Percentiles rank a stretch among this genome's conserved stretches.
Evolutionary conservation across 1,139 yeast genomes (phyloP).

Genomic region (Nakaseomyces sp.): DNA sequence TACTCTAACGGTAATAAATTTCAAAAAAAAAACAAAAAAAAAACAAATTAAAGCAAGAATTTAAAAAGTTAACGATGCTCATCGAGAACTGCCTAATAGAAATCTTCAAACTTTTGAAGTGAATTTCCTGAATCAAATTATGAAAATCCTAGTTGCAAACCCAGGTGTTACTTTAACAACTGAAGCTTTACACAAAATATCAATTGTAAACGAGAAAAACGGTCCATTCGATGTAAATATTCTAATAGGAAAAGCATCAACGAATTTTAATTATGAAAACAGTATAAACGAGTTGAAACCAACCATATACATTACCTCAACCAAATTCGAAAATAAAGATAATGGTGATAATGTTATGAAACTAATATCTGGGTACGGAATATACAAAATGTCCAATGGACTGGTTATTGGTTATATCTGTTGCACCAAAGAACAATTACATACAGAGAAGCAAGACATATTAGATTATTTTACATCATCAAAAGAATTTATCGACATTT

Average conservation of each 20-base stretch:
- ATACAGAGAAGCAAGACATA: constrained; percentile 19
- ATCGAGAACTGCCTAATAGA: background rate
- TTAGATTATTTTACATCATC: constrained; percentile 16
- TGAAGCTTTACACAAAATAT: constrained; percentile 41
- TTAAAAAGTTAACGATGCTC: background rate
- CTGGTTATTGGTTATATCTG: constrained; percentile 41
- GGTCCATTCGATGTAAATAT: constrained; percentile 58
- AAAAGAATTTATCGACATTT: constrained; percentile 38
- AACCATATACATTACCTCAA: background rate
- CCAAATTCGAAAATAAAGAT: background rate
- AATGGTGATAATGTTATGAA: constrained; percentile 15
- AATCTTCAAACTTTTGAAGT: no score
- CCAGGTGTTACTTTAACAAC: constrained; percentile 38
- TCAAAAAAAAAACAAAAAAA: background rate
- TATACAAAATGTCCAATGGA: constrained; percentile 39
- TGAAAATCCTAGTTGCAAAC: constrained; percentile 38
- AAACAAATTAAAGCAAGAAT: background rate
- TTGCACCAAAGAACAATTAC: constrained; percentile 25
- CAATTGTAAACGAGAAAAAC: constrained; percentile 43
- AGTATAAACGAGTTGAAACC: background rate
- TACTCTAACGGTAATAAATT: background rate
- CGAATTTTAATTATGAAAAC: background rate
- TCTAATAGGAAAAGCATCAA: constrained; percentile 39
- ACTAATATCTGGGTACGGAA: constrained; percentile 32
- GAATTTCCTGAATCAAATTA: no score